Percentiles rank a stretch among this genome's conserved stretches.
phyloP scores from a whole-genome alignment of 2,329 filamentous ascomycete genomes.

The Graphilbum ipis-grandicollis region DNA sequence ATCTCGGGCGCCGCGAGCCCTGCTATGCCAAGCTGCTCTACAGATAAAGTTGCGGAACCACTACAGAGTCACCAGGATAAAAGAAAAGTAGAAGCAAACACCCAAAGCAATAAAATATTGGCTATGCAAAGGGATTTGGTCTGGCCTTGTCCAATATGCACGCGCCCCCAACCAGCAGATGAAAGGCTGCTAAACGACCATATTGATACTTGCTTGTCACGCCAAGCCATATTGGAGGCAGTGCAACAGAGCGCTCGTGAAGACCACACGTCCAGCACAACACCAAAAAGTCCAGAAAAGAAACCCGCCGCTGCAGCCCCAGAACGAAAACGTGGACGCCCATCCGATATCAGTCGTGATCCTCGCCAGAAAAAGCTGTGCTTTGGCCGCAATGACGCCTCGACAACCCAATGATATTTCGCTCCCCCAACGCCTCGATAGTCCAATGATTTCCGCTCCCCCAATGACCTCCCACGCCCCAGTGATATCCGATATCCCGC shows the following conservation, averaged over 20 bases:
- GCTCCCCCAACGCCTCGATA: no score
- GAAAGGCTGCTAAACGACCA: conserved; percentile 76
- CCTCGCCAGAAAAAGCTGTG: conserved; percentile 34
- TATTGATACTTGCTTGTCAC: conserved; percentile 79
- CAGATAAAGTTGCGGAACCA: background rate
- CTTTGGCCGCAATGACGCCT: conserved; percentile 19
- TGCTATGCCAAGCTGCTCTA: no score
- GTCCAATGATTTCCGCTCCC: no score
- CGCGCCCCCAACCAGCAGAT: conserved; percentile 54
- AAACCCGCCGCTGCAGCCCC: conserved; percentile 17
- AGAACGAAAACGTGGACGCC: conserved; percentile 22
- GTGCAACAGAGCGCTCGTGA: conserved; percentile 34
- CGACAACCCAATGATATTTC: background rate
- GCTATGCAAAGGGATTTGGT: conserved; percentile 24
- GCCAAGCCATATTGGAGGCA: conserved; percentile 69
- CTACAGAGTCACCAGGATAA: background rate
- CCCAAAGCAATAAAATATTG: conserved; percentile 7
- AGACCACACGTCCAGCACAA: conserved; percentile 13
- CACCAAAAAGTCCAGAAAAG: conserved; percentile 15
- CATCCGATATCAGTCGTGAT: conserved; percentile 13
- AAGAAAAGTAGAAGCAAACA: conserved; percentile 37
- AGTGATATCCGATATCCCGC: no score
- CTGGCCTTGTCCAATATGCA: conserved; percentile 85
- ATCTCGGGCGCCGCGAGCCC: no score
- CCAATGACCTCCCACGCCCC: no score